Conservation (phyloP, 768 basidiomycete species). For the Sarcodon sp. region DNA sequence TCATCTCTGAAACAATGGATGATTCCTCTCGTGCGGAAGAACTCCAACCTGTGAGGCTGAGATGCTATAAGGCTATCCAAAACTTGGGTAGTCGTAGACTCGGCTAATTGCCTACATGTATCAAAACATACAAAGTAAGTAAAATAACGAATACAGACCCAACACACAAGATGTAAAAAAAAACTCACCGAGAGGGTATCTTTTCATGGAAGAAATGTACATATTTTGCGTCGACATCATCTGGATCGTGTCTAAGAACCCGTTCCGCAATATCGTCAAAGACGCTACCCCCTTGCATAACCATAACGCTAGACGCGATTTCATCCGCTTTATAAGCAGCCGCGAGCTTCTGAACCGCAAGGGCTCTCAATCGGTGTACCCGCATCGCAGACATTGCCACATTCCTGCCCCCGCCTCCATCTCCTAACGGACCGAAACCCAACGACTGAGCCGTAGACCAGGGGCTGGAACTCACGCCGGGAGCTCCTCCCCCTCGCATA, state of each 20-base stretch:
- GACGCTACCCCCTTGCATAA: slow-evolving; percentile 90
- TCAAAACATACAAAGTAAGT: slow-evolving; percentile 7
- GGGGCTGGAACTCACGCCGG: slow-evolving; percentile 28
- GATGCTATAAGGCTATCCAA: slow-evolving; percentile 68
- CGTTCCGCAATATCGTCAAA: slow-evolving; percentile 89
- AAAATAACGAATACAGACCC: slow-evolving; percentile 4
- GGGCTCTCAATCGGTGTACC: slow-evolving; percentile 63
- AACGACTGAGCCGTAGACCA: slow-evolving; percentile 56
- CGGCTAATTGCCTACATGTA: slow-evolving; percentile 60
- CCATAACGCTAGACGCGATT: slow-evolving; percentile 87
- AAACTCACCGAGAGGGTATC: slow-evolving; percentile 77
- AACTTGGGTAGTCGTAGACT: slow-evolving; percentile 67
- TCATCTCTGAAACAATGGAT: slow-evolving; percentile 86
- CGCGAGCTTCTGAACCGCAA: slow-evolving; percentile 81
- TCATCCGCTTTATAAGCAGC: slow-evolving; percentile 81
- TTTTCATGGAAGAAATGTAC: slow-evolving; percentile 94
- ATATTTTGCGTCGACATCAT: slow-evolving; percentile 70
- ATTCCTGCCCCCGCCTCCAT: slow-evolving; percentile 49
- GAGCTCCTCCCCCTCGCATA: slow-evolving; percentile 29
- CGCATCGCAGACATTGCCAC: slow-evolving; percentile 79
- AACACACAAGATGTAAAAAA: slow-evolving; percentile 1
- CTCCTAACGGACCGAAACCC: slow-evolving; percentile 47
- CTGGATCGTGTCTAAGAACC: slow-evolving; percentile 68
- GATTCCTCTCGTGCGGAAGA: slow-evolving; percentile 81
- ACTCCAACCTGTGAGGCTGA: slow-evolving; percentile 70